phyloP scores from a whole-genome alignment of 1,284 basidiomycete species.

The Afroboletus lepidellus region DNA sequence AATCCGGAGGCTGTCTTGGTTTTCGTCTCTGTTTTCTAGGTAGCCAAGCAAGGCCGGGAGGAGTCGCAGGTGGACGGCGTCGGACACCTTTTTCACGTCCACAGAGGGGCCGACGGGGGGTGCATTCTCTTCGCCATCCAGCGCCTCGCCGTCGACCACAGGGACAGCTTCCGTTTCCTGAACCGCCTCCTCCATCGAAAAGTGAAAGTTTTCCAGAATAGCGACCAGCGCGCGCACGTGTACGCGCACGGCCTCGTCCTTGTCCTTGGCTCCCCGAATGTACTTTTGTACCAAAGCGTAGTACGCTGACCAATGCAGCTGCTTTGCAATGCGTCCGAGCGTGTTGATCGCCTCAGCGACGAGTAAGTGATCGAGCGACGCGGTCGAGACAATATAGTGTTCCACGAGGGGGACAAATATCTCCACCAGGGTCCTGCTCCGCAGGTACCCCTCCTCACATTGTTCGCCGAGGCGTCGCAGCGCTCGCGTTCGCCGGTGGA shows the following conservation, averaged over 20 bases:
- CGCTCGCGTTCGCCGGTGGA: constrained; percentile 88
- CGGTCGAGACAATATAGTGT: constrained; percentile 74
- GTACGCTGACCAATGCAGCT: constrained; percentile 85
- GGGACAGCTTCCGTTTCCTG: constrained; percentile 31
- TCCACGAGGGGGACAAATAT: constrained; percentile 87
- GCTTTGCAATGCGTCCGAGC: constrained; percentile 72
- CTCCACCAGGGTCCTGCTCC: constrained; percentile 75
- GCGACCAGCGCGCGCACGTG: constrained; percentile 87
- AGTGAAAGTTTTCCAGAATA: constrained; percentile 91
- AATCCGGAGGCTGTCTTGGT: constrained; percentile 82
- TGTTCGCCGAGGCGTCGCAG: constrained; percentile 84
- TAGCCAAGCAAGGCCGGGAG: constrained; percentile 78
- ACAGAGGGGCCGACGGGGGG: constrained; percentile 17
- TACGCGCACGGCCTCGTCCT: constrained; percentile 76
- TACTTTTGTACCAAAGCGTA: constrained; percentile 82
- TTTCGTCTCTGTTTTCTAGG: constrained; percentile 81
- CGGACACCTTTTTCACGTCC: constrained; percentile 56
- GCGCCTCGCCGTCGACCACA: constrained; percentile 31
- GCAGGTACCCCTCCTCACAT: constrained; percentile 67
- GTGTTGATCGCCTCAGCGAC: constrained; percentile 87
- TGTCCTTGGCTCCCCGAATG: constrained; percentile 70
- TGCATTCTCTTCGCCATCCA: constrained; percentile 31
- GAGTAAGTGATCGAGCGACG: constrained; percentile 84
- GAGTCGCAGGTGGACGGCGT: constrained; percentile 74
- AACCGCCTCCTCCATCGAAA: constrained; percentile 65